phyloP scores from a whole-genome alignment of 495 filamentous ascomycete genomes.

The Parathielavia hyrcaniae region DNA sequence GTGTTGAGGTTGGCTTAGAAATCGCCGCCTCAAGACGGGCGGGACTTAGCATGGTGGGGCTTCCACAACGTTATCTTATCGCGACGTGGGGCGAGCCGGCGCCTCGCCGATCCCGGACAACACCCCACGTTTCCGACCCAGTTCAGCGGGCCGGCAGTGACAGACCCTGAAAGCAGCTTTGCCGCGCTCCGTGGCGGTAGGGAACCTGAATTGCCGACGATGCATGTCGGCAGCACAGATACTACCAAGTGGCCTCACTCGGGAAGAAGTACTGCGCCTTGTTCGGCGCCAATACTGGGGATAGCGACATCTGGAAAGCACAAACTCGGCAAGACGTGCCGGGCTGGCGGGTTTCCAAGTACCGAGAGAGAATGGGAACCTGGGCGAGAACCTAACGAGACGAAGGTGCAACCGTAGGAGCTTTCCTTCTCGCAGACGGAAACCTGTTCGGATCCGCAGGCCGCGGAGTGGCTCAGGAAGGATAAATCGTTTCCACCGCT shows the following conservation, averaged over 20 bases:
- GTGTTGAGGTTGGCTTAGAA: slow-evolving; percentile 21
- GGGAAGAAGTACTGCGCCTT: too few species aligned
- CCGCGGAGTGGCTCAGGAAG: too few species aligned
- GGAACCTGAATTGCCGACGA: not conserved
- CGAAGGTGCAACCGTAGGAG: too few species aligned
- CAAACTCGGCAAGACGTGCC: too few species aligned
- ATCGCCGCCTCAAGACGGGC: slow-evolving; percentile 13
- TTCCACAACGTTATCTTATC: slow-evolving; percentile 27
- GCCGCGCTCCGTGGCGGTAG: not conserved
- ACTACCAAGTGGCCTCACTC: too few species aligned
- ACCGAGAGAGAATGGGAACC: too few species aligned
- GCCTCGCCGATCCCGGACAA: slow-evolving; percentile 12
- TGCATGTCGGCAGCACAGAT: not conserved
- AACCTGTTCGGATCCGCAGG: too few species aligned
- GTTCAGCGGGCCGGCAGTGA: not conserved
- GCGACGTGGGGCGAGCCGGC: slow-evolving; percentile 1
- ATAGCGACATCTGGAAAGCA: too few species aligned
- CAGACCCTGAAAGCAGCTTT: not conserved
- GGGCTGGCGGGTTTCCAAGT: too few species aligned
- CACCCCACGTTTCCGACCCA: slow-evolving; percentile 11
- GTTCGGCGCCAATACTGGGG: too few species aligned
- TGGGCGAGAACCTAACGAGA: too few species aligned
- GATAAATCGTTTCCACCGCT: not conserved
- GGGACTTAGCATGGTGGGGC: slow-evolving; percentile 6
- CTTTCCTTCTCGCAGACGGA: too few species aligned